A percentile compares a stretch with the other conserved stretches of the same genome.
Conservation (phyloP, 768 basidiomycete genomes). For the Rhodotorula babjevae region DNA sequence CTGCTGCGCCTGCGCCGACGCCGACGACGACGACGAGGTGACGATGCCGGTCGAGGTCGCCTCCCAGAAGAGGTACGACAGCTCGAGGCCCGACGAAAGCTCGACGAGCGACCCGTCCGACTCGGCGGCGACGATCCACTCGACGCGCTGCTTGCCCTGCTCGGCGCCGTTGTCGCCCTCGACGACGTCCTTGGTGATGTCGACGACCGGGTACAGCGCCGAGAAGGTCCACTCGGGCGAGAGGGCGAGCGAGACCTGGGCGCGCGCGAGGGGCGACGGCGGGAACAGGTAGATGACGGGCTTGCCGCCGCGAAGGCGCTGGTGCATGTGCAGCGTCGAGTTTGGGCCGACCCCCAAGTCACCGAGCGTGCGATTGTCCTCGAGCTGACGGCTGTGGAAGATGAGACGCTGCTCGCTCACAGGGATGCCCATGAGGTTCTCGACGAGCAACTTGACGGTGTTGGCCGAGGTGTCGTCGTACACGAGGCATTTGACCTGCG, state of each 20-base stretch:
- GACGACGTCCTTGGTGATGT: not conserved
- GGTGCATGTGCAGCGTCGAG: too few species aligned
- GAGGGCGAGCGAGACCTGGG: slow-evolving; percentile 43
- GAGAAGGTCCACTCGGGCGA: slow-evolving; percentile 18
- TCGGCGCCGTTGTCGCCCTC: slow-evolving; percentile 3
- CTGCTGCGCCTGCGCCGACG: too few species aligned
- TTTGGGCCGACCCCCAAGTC: too few species aligned
- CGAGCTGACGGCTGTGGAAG: slow-evolving; percentile 48
- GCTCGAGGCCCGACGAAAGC: slow-evolving; percentile 43
- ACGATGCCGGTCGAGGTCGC: slow-evolving; percentile 22
- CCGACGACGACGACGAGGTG: too few species aligned
- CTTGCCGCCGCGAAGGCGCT: slow-evolving; percentile 63
- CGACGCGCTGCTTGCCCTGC: not conserved
- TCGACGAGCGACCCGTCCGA: slow-evolving; percentile 47
- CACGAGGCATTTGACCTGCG: too few species aligned
- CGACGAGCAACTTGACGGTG: too few species aligned
- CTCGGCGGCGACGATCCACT: slow-evolving; percentile 47
- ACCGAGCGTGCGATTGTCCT: slow-evolving; percentile 82
- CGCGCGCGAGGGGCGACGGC: slow-evolving; percentile 39
- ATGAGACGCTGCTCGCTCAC: not conserved
- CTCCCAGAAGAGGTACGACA: slow-evolving; percentile 51
- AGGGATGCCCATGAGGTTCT: too few species aligned
- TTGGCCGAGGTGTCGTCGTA: too few species aligned
- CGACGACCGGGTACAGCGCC: slow-evolving; percentile 12
- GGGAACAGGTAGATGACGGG: slow-evolving; percentile 50